A percentile compares a stretch with the other conserved stretches of the same genome.
phyloP scores from a whole-genome alignment of 2,329 filamentous ascomycete genomes.

The Xylaria sp. region DNA sequence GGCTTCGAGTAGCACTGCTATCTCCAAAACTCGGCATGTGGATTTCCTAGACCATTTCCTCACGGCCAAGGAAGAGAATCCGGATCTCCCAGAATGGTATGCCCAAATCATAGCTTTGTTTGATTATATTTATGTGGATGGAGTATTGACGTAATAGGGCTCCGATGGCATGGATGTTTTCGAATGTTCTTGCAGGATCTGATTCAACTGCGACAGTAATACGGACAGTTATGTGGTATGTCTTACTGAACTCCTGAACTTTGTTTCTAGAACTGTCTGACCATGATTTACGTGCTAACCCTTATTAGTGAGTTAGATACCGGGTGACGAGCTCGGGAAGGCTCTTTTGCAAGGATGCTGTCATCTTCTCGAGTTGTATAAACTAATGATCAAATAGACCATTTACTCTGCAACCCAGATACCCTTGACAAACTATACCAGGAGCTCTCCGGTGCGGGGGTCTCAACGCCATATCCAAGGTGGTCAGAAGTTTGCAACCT shows the following conservation, averaged over 20 bases:
- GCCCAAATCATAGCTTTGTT: neutral
- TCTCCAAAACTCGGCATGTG: neutral
- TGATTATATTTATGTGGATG: neutral
- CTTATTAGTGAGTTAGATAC: constrained; percentile 13
- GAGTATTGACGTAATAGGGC: constrained; percentile 36
- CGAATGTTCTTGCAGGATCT: constrained; percentile 37
- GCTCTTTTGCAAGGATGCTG: neutral
- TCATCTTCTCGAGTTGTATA: neutral
- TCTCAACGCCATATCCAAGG: constrained; percentile 45
- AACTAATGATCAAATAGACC: constrained; percentile 18
- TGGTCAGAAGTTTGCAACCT: constrained; percentile 45
- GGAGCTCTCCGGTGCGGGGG: constrained; percentile 45
- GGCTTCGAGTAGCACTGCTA: constrained; percentile 23
- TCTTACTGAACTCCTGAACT: neutral
- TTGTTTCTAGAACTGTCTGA: neutral
- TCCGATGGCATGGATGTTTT: constrained; percentile 37
- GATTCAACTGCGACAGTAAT: constrained; percentile 43
- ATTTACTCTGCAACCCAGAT: constrained; percentile 45
- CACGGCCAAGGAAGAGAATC: constrained; percentile 33
- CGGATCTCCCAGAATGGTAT: constrained; percentile 38
- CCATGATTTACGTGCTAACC: neutral
- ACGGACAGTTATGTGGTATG: constrained; percentile 40
- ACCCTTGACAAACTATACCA: constrained; percentile 42
- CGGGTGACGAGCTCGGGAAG: neutral
- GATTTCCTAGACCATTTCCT: constrained; percentile 28